phyloP scores from a whole-genome alignment of 306 rosid species.

The Glycyrrhiza uralensis region DNA sequence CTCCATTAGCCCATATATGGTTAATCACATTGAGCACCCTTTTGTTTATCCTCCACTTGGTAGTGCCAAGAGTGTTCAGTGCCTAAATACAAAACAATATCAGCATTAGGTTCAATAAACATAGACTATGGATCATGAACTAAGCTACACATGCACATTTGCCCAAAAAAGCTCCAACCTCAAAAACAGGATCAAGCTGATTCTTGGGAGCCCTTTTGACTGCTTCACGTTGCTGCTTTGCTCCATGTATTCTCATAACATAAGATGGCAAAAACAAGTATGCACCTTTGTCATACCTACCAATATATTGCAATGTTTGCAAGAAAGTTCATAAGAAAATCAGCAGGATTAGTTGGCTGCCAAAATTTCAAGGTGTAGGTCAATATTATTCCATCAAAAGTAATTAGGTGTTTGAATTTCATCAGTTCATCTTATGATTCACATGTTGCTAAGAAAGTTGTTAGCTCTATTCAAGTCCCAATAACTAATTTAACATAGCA shows the following conservation, averaged over 20 bases:
- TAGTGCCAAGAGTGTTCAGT: slow-evolving; percentile 78
- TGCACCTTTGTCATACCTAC: slow-evolving; percentile 90
- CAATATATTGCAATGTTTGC: slow-evolving; percentile 20
- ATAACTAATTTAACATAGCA: slow-evolving; percentile 3
- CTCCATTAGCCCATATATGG: slow-evolving; percentile 93
- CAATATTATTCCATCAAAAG: neutral
- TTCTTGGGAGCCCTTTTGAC: slow-evolving; percentile 62
- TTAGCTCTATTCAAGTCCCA: neutral
- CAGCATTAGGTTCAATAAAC: slow-evolving; percentile 29
- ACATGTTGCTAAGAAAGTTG: neutral
- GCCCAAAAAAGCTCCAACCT: slow-evolving; percentile 52
- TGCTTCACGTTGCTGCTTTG: slow-evolving; percentile 86
- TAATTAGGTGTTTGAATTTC: neutral
- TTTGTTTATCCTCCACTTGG: slow-evolving; percentile 87
- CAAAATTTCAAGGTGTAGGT: neutral
- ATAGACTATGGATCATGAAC: slow-evolving; percentile 13
- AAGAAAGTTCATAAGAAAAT: neutral
- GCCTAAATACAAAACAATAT: slow-evolving; percentile 54
- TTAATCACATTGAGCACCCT: slow-evolving; percentile 72
- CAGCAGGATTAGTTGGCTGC: neutral
- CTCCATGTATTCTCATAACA: slow-evolving; percentile 92
- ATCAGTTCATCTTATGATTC: neutral
- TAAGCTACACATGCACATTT: neutral
- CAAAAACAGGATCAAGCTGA: slow-evolving; percentile 67
- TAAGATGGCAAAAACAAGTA: slow-evolving; percentile 86